Base-by-base conservation (phyloP, 345 rosid genomes). In the Brassica carinata region DNA sequence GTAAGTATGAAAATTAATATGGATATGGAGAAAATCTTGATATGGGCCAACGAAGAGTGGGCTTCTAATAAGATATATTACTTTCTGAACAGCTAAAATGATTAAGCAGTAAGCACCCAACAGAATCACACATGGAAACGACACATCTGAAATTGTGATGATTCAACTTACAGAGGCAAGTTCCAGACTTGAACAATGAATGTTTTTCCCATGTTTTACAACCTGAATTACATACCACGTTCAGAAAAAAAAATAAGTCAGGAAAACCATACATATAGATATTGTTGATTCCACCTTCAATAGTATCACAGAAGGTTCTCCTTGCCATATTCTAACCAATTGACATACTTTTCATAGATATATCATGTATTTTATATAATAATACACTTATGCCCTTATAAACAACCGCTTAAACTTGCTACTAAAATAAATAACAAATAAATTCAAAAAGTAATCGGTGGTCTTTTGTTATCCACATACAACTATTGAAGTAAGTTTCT, bases 241-340 rank as follows among this genome's bases (percentile, higher is more conserved):
- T 23, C 33, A 68, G 63, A 59, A 84, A 43, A 23, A 19, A 66
- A 79, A 2, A 43, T 70, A 62, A 80, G 36, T 84, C 69, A 82
- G 64, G 74, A 72, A 58, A 67, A 27, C 72, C 65, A 61, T 74
- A 67, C 74, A 40, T 75, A 63, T 64, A 67, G 65, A 67, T 10
- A 79, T 59, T 34, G 34, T 71, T 71, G 69, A 68, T 77, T 83
- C 74, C 72, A 91, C 99, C 99, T 95, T 95, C 97, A 83, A 98
- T 91, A 40, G 94, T 93, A 83, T 95, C 97, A 80, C 99, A 93
- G 85, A 95, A 95, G 67, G 93, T 89, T 86, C 96, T 95, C 77
- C 97, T 78, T 59, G 97, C 97, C 69, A 95, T 89, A 89, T 93
- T 98, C 38, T 34, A 34, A 34, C 38, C 38, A 34, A 34, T 34